Evolutionary conservation across 2,329 filamentous ascomycete species (phyloP), one percentile per base, ranked within the genome.

Genomic region (Ceratocystis lukuohia): DNA sequence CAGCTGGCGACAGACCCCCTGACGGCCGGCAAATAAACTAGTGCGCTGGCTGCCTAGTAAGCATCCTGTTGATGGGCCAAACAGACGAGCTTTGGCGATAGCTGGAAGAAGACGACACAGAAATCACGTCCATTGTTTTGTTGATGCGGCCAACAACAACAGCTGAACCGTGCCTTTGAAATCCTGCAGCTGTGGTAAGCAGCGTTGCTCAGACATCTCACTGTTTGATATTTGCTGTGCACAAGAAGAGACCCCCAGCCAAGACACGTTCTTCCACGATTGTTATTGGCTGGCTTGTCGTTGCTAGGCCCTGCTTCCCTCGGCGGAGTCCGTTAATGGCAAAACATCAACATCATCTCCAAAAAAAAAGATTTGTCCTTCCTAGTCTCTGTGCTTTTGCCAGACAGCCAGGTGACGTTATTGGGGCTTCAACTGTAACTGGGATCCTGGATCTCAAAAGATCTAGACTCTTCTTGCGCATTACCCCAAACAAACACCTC

Each of bases 291-390:
- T 59, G 28, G 17, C 7, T 37, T n/a, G 56, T n/a, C 33, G 56
- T 59, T 59, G 56, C 56, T 8, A 59, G 56, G 56, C 20, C 37
- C 28, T 59, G 25, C 56, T 59, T 59, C 56, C 56, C 56, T 59
- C 22, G 56, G 28, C 30, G 56, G 56, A 30, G 56, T 59, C 56
- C 56, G 17, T 59, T 30, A 33, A 30, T n/a, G 56, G 28, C 28
- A 59, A 20, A 59, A 59, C 25, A 37, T 59, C 56, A 59, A 33
- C 56, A 59, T 6, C 28, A 25, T 28, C 25, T 7, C 53, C 17
- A 15, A 59, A 37, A 41, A 28, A 28, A 28, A 28, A 41, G 3
- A 41, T 41, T 41, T 41, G 12, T 3, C 17, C 5, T 37, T 28
- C 15, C 2, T 20, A n/a, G 56, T 33, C 28, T 20, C 7, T 8